Evolutionary conservation across 768 basidiomycete species (phyloP), one percentile per base, ranked within the genome.

Genomic region (Pisolithus orientalis): DNA sequence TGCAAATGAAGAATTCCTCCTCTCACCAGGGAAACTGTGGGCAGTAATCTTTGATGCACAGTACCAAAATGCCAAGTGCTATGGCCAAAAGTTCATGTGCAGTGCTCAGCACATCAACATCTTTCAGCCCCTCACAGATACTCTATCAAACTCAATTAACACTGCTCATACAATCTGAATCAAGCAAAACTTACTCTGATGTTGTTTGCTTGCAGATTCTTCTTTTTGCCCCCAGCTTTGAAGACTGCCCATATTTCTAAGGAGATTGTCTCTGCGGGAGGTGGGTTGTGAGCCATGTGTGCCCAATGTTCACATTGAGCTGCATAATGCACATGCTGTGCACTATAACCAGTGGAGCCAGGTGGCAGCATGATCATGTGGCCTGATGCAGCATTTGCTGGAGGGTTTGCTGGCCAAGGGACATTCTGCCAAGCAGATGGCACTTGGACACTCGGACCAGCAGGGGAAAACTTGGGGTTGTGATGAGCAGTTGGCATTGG

Each of bases 91-190:
- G 52, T 21, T 44, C 14, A 10, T 16, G 39, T 13, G 31, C 52
- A 10, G 46, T 39, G 5, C 38, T 49, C 11, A 16, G 45, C 6
- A 39, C 39, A 44, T 53, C 21, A 25, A 53, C 16, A 13, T 53
- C 47, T 37, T 43, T 42, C 27, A 27, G 24, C 25, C 52, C 52
- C 34, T 53, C 39, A n/a, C 46, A 53, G 29, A 53, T 53, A 8
- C 42, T 43, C 42, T 13, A 43, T 24, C 42, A 5, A 43, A 27
- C 3, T 14, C 17, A 17, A 21, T 24, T 11, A 24, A 21, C 17
- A 21, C 7, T 13, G 25, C 11, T 10, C 2, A 5, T 11, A 11
- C 6, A 43, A 5, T 13, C 6, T 11, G 10, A 27, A 5, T 27
- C 24, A 8, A 43, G 21, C 5, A 27, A 5, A 24, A 27, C 10